Conservation (phyloP, 1,284 basidiomycete genomes). For the Irpex lacteus region DNA sequence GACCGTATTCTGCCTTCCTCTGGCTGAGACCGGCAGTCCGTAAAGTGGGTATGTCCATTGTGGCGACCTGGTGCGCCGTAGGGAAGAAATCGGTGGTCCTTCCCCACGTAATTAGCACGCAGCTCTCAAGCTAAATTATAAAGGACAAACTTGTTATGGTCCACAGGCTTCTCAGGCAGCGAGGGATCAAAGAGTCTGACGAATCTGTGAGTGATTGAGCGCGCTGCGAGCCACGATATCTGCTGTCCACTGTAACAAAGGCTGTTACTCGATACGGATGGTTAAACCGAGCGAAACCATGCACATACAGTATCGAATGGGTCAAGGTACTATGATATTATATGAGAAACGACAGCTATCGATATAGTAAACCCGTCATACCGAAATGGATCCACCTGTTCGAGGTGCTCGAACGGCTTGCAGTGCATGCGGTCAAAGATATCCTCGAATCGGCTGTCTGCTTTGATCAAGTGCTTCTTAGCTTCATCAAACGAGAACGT, state of each 20-base stretch:
- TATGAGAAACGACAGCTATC: background rate
- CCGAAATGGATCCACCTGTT: slow-evolving; percentile 75
- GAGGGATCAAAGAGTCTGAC: slow-evolving; percentile 70
- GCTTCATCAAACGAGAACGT: slow-evolving; percentile 77
- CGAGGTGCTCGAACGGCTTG: slow-evolving; percentile 72
- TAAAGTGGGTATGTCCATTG: slow-evolving; percentile 55
- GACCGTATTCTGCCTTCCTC: slow-evolving; percentile 85
- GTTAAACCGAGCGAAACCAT: no score
- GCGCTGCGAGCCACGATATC: slow-evolving; percentile 88
- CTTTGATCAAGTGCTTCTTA: slow-evolving; percentile 63
- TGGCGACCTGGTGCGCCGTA: slow-evolving; percentile 63
- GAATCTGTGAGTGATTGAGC: slow-evolving; percentile 85
- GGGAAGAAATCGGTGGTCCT: slow-evolving; percentile 55
- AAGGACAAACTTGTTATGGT: slow-evolving; percentile 34
- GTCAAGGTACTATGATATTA: slow-evolving; percentile 38
- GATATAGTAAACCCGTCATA: slow-evolving; percentile 23
- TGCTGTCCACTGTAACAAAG: slow-evolving; percentile 66
- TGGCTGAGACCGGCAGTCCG: slow-evolving; percentile 73
- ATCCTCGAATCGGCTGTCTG: slow-evolving; percentile 70
- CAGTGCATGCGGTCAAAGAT: slow-evolving; percentile 67
- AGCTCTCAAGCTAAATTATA: slow-evolving; percentile 6
- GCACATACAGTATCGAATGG: slow-evolving; percentile 51
- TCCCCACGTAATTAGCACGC: slow-evolving; percentile 1
- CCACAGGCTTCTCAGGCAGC: slow-evolving; percentile 63
- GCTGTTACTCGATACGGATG: background rate